Evolutionary conservation across 177 flowering plant species (phyloP).

Genomic region (Vitis hybrid): DNA sequence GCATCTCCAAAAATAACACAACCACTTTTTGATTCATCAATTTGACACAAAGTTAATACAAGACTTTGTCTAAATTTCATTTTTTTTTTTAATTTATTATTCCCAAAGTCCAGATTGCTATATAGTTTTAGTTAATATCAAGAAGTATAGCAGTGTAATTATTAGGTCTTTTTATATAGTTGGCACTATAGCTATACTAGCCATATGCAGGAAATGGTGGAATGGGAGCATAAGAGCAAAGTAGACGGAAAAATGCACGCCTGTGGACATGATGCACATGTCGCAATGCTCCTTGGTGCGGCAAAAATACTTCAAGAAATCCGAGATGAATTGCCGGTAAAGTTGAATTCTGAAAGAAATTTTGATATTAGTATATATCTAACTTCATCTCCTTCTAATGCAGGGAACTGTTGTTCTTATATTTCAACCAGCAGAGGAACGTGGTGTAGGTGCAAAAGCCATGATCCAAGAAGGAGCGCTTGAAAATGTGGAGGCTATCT

Average conservation of each 20-base stretch:
- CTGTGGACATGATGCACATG: conserved; percentile 78
- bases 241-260: conserved; percentile 75
- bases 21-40: too few relatives aligned
- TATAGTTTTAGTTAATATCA: neutral
- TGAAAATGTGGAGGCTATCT: conserved; percentile 58
- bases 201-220: conserved; percentile 53
- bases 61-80: too few relatives aligned
- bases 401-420: conserved; percentile 70
- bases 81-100: too few relatives aligned
- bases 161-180: neutral
- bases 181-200: neutral
- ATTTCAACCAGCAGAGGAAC: conserved; percentile 80
- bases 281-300: conserved; percentile 76
- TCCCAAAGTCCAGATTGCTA: too few relatives aligned
- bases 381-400: neutral
- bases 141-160: neutral
- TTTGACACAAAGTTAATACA: too few relatives aligned
- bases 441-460: conserved; percentile 49
- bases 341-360: neutral
- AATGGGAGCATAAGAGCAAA: conserved; percentile 74
- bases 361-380: too few relatives aligned
- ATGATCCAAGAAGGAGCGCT: conserved; percentile 62
- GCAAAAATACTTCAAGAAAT: conserved; percentile 53
- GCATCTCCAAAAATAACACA: too few relatives aligned
- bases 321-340: conserved; percentile 35